Evolutionary conservation across 163 green algal species (phyloP).

Genomic region (Picocystis sp.): DNA sequence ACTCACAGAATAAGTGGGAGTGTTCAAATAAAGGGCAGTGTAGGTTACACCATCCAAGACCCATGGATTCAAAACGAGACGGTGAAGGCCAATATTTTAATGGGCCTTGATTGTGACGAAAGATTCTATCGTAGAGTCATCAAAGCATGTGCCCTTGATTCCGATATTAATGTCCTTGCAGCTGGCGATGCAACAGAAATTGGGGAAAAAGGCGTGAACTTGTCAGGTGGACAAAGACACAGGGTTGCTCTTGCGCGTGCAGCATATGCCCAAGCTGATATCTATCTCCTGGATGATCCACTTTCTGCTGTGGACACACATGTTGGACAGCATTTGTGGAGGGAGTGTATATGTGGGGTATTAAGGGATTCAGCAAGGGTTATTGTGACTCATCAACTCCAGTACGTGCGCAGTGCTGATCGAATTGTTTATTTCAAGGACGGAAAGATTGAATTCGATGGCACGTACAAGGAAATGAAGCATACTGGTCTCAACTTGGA

Average conservation of each 20-base stretch:
- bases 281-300: constrained; percentile 90
- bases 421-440: constrained; percentile 59
- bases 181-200: constrained; percentile 38
- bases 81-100: constrained; percentile 49
- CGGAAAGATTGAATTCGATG: constrained; percentile 32
- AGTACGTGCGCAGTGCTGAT: constrained; percentile 69
- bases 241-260: constrained; percentile 70
- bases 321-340: constrained; percentile 60
- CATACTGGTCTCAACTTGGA: constrained; percentile 43
- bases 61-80: constrained; percentile 64
- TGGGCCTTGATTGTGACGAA: constrained; percentile 20
- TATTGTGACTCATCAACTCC: constrained; percentile 83
- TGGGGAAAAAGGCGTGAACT: constrained; percentile 62
- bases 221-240: constrained; percentile 70
- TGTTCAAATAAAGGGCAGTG: constrained; percentile 25
- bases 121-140: constrained; percentile 9
- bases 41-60: constrained; percentile 41
- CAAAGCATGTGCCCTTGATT: constrained; percentile 12
- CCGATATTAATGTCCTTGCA: constrained; percentile 37
- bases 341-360: constrained; percentile 54
- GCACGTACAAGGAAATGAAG: constrained; percentile 33
- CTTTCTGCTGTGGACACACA: constrained; percentile 86
- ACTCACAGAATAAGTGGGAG: constrained; percentile 41
- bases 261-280: constrained; percentile 55
- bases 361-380: constrained; percentile 53